Percentiles rank a stretch among this genome's conserved stretches.
Evolutionary conservation across 2,329 filamentous ascomycete genomes (phyloP).

Genomic region (Verruconis gallopava): DNA sequence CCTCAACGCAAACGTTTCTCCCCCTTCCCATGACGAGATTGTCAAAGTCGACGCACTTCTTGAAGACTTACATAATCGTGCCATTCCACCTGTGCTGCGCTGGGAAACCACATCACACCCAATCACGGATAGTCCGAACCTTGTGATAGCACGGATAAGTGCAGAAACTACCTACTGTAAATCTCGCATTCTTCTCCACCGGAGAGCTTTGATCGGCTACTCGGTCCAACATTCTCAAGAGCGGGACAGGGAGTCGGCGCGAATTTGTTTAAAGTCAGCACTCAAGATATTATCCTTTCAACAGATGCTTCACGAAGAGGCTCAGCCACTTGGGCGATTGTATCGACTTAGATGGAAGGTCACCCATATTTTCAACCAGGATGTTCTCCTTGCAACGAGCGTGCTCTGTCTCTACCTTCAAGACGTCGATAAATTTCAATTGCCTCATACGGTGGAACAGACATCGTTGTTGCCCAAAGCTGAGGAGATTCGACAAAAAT

Average conservation of each 20-base stretch:
- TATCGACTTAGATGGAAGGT: conserved; percentile 18
- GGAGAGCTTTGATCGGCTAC: conserved; percentile 16
- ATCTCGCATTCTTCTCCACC: conserved; percentile 18
- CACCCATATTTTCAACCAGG: conserved; percentile 18
- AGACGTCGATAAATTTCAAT: conserved; percentile 17
- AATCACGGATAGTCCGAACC: conserved; percentile 18
- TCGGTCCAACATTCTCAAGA: conserved; percentile 15
- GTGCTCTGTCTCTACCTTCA: conserved; percentile 19
- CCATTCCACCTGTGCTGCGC: conserved; percentile 17
- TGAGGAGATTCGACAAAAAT: conserved; percentile 17
- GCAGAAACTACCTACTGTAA: conserved; percentile 18
- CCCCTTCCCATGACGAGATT: conserved; percentile 24
- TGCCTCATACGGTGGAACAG: conserved; percentile 15
- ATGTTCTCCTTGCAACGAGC: conserved; percentile 19
- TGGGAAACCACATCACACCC: conserved; percentile 18
- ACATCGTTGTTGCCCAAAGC: conserved; percentile 15
- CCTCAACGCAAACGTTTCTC: conserved; percentile 22
- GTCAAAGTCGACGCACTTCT: conserved; percentile 24
- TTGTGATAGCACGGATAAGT: conserved; percentile 17
- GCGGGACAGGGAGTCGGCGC: conserved; percentile 15
- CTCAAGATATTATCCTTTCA: conserved; percentile 18
- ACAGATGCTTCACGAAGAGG: conserved; percentile 19
- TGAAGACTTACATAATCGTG: conserved; percentile 20
- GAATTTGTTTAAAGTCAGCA: conserved; percentile 18
- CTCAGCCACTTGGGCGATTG: conserved; percentile 18